phyloP scores from a whole-genome alignment of 805 yeast genomes.

The Barnettozyma californica region DNA sequence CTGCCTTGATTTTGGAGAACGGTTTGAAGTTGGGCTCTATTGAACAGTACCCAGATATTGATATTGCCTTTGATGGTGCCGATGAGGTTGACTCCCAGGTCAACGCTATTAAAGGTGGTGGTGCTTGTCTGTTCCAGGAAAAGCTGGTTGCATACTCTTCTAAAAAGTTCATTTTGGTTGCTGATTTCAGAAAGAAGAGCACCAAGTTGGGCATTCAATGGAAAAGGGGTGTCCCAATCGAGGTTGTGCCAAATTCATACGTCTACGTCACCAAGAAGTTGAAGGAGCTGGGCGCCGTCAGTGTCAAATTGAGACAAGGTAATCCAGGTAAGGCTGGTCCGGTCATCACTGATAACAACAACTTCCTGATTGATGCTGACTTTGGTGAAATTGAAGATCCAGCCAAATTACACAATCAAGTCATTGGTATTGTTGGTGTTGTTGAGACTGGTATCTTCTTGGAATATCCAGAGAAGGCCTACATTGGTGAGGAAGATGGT shows the following conservation, averaged over 20 bases:
- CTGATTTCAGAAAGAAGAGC: conserved; percentile 85
- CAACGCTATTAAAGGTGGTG: conserved; percentile 96
- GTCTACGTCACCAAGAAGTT: conserved; percentile 69
- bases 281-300: conserved; percentile 54
- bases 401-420: conserved; percentile 49
- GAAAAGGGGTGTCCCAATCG: conserved; percentile 92
- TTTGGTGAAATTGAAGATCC: conserved; percentile 68
- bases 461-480: conserved; percentile 65
- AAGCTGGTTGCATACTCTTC: conserved; percentile 86
- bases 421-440: conserved; percentile 82
- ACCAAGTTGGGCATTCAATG: conserved; percentile 68
- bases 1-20: conserved; percentile 75
- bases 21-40: conserved; percentile 74
- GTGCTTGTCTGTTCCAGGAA: conserved; percentile 96
- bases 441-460: conserved; percentile 93
- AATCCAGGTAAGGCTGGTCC: conserved; percentile 95
- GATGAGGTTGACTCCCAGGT: conserved; percentile 85
- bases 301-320: conserved; percentile 72
- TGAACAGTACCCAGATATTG: conserved; percentile 78
- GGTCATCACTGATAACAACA: conserved; percentile 91
- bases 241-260: conserved; percentile 85
- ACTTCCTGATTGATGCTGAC: conserved; percentile 88
- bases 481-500: conserved; percentile 87
- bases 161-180: conserved; percentile 75
- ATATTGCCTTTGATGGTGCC: conserved; percentile 97